Evolutionary conservation across 192 early-diverging fungal genomes (phyloP), one percentile per base, ranked within the genome.

Genomic region (Entomortierella lignicola): DNA sequence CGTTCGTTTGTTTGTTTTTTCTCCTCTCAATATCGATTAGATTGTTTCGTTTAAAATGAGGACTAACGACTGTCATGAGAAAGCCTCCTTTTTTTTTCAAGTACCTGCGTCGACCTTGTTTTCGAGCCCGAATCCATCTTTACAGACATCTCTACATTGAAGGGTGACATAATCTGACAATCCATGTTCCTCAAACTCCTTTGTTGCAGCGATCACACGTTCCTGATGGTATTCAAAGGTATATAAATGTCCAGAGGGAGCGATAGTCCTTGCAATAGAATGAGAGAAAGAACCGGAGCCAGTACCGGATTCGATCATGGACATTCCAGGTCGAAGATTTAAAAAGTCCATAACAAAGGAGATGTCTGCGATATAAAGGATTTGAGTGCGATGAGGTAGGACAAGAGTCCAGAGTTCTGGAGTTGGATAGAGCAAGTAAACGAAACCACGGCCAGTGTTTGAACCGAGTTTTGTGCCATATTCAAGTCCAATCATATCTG

Each of bases 271-370:
- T 0, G 92, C 95, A 55, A 98, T 90, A 8, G 95, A 95, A 74
- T 99, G 97, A 18, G 97, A 97, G 63, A 99, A 98, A 12, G 97
- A 99, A 18, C 96, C 97, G 34, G 91, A 93, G 20, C 97, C 97
- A 8, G 97, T 99, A 23, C 93, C 96, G 4, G 92, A 91, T 82
- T 99, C 97, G 51, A 98, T 89, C 64, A 98, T 90, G 13, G 89
- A 80, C 57, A 87, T 88, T n/a, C 97, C 96, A 2, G 96, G 96
- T 63, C 85, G 89, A 63, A 98, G 82, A 55, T 97, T 93, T 55
- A 99, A 87, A 57, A 89, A 87, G 34, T 87, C 74, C 17, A 90
- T 91, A 25, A 99, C 91, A 51, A 96, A 91, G 17, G 97, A 94
- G 80, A 99, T 99, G 73, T 99, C 97, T 21, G 96, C 91, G 54